These are phyloP conservation scores for Zizania latifolia DNA, from an alignment of 176 grass and related monocot genomes.

Conservation along the genomic window DNA sequence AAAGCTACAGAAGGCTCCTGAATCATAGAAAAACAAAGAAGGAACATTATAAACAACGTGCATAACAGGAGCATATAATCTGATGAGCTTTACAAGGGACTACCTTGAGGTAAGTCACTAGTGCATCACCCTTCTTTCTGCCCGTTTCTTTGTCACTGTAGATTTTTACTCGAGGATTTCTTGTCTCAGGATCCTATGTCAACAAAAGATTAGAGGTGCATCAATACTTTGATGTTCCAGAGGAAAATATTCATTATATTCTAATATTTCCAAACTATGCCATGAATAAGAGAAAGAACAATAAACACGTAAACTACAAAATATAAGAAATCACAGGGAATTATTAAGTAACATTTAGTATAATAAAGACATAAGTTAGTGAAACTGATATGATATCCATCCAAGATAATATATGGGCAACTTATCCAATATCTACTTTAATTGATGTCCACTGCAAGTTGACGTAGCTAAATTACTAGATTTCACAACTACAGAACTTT, in stretches of 20 bases:
- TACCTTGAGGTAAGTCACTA: slow-evolving; percentile 93
- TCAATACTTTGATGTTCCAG: slow-evolving; percentile 5
- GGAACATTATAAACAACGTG: background rate
- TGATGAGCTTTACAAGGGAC: background rate
- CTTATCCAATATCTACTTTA: background rate
- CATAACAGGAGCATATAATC: background rate
- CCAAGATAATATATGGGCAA: background rate
- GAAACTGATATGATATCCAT: slow-evolving; percentile 1
- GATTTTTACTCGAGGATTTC: slow-evolving; percentile 85
- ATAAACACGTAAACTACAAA: slow-evolving; percentile 3
- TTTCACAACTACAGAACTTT: slow-evolving; percentile 10
- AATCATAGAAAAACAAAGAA: slow-evolving; percentile 20
- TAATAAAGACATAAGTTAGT: background rate
- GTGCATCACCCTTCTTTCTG: slow-evolving; percentile 80
- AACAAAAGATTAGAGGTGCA: slow-evolving; percentile 7
- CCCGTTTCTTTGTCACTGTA: slow-evolving; percentile 81
- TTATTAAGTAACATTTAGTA: background rate
- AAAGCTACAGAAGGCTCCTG: slow-evolving; percentile 91
- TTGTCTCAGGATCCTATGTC: slow-evolving; percentile 78
- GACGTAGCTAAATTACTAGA: slow-evolving; percentile 3
- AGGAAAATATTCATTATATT: slow-evolving; percentile 2
- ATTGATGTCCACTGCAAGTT: slow-evolving; percentile 3
- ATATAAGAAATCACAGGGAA: slow-evolving; percentile 9
- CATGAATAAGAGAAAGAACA: slow-evolving; percentile 15
- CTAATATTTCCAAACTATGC: background rate